Evolutionary conservation across 2,329 filamentous ascomycete genomes (phyloP), one percentile per base, ranked within the genome.

Genomic region (Ceratocystis diversiconidia): DNA sequence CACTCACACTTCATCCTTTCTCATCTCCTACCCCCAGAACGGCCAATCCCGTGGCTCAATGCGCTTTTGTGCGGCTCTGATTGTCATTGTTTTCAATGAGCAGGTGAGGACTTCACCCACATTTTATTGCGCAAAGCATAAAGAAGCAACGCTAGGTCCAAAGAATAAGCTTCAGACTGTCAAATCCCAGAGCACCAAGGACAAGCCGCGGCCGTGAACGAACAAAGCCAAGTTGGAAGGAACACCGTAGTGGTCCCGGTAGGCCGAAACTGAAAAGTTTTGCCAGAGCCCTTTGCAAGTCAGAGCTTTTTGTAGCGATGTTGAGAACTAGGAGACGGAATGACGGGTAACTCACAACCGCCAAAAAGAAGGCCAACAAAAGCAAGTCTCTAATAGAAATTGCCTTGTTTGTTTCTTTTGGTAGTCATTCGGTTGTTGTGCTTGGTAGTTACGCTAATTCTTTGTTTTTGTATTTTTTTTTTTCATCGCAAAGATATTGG

Each of bases 191-290:
- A 55, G 12, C 55, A 59, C 28, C 10, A 52, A 52, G 22, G 5
- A 50, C 19, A 30, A 36, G 55, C 55, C 28, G 32, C 28, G 28
- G 55, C 55, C 55, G 22, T 6, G 48, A 52, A 52, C 10, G 17
- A 28, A 52, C 22, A 52, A 52, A 52, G n/a, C 19, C 19, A 55
- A 5, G 52, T n/a, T 10, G 32, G 55, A 59, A 59, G 55, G 55
- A 59, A 36, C 55, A 59, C 55, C 55, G 55, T 30, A 59, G 25
- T 59, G 55, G 28, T 36, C 28, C 55, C 55, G 55, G 55, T 59
- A 59, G 30, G 55, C 55, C 55, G 30, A 59, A 36, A 52, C 6
- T n/a, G n/a, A 52, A 36, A 32, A 25, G 19, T 36, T 30, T 59
- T 59, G 55, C 55, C 28, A 32, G 17, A 59, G 28, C 55, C 25